Percentiles rank a stretch among this genome's conserved stretches.
phyloP scores from a whole-genome alignment of 495 filamentous ascomycete species.

The Glonium stellatum region DNA sequence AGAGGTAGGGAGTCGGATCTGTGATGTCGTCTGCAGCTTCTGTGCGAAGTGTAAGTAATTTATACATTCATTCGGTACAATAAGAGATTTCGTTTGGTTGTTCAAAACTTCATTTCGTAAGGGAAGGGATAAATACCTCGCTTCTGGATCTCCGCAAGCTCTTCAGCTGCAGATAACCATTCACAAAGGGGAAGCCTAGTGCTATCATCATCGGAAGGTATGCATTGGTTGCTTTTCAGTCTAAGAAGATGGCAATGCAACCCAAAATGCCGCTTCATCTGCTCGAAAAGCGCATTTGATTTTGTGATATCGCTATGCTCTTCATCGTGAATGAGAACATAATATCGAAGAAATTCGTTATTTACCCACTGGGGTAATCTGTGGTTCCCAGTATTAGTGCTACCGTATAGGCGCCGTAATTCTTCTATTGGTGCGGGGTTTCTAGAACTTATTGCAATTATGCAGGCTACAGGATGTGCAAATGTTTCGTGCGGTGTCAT shows the following conservation, averaged over 20 bases:
- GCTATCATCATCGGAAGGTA: constrained; percentile 88
- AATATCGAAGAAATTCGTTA: constrained; percentile 86
- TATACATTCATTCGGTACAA: neutral
- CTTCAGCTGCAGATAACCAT: constrained; percentile 85
- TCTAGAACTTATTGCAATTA: constrained; percentile 89
- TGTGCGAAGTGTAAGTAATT: constrained; percentile 13
- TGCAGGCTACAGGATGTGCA: constrained; percentile 87
- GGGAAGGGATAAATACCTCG: constrained; percentile 42
- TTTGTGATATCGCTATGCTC: constrained; percentile 86
- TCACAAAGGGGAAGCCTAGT: constrained; percentile 69
- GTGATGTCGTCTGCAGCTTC: constrained; percentile 53
- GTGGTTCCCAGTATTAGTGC: constrained; percentile 61
- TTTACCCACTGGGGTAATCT: constrained; percentile 74
- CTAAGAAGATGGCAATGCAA: constrained; percentile 89
- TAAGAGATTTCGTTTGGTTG: neutral
- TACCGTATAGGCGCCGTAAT: constrained; percentile 69
- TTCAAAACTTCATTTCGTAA: neutral
- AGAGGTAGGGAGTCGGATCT: constrained; percentile 68
- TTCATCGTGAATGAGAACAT: constrained; percentile 95
- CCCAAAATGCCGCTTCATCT: constrained; percentile 96
- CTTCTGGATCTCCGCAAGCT: constrained; percentile 62
- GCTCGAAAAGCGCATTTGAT: constrained; percentile 81
- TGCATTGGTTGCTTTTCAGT: constrained; percentile 74
- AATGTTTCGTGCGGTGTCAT: constrained; percentile 85
- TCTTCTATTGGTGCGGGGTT: constrained; percentile 75